Base-by-base conservation (phyloP, 1,284 basidiomycete species). In the Pascua sp. region DNA sequence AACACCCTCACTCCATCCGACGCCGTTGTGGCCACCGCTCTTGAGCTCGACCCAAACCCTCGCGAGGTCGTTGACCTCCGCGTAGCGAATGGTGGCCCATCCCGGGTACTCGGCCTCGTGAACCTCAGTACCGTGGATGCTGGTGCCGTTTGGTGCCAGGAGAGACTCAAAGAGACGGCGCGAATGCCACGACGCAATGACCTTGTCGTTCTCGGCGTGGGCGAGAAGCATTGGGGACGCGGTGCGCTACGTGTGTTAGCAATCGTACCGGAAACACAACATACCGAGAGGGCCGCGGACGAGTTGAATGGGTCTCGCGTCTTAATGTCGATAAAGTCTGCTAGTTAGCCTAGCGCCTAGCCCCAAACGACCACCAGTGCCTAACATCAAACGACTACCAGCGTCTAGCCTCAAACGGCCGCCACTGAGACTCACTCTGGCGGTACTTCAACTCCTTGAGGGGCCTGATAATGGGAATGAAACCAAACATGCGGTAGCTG, bases 121-220 rank as follows among this genome's bases (percentile, higher is more conserved):
- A 18, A 54, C 17, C 24, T 52, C 15, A 8, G 11, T 13, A 24
- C 11, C 43, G 36, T n/a, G 41, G 16, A 39, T 42, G 38, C 12
- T 18, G 7, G 41, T 56, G 45, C 42, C 51, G 53, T 54, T 55
- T 4, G 53, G 55, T 7, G 46, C 42, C 9, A 46, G 9, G 17
- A 92, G 83, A 0, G 82, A 78, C 42, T 87, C 79, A 71, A 91
- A 90, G 15, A 94, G 81, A 0, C 79, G 78, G n/a, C 81, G 80
- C 0, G 89, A 89, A 71, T 97, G 93, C 0, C 81, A 78, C 66
- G 83, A 77, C 0, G 89, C 89, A 53, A 96, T 93, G 42, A 91
- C 86, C 68, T 80, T 81, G 77, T 97, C 93, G 69, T 91, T 81
- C 64, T 84, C 81, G 1, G 91, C 85, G 71, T 96, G 92, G 0